Evolutionary conservation across 257 asterid genomes (phyloP).

Genomic region (Gardenia jasminoides): DNA sequence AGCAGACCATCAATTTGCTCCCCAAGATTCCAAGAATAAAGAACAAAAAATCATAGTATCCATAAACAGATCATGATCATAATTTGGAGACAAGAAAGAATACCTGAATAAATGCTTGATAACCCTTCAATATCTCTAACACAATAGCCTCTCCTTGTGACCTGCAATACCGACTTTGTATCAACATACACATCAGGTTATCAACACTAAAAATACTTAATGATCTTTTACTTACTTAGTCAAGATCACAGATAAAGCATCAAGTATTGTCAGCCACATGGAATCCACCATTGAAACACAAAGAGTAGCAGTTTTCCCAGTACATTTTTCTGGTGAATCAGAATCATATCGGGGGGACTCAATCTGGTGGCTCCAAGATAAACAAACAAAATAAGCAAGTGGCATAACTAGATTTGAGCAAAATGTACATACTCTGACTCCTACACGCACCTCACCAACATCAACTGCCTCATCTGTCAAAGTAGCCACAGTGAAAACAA

Average conservation of each 20-base stretch:
- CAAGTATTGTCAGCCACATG: constrained; percentile 86
- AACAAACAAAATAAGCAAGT: constrained; percentile 28
- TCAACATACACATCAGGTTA: constrained; percentile 23
- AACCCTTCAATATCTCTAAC: constrained; percentile 95
- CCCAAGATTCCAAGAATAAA: not conserved
- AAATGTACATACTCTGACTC: constrained; percentile 8
- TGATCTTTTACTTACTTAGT: constrained; percentile 57
- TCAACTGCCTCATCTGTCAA: constrained; percentile 97
- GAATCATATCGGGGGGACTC: constrained; percentile 87
- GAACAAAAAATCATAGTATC: not conserved
- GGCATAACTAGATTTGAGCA: constrained; percentile 14
- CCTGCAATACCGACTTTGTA: constrained; percentile 39
- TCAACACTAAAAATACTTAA: constrained; percentile 16
- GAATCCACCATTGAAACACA: constrained; percentile 91
- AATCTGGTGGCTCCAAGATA: constrained; percentile 58
- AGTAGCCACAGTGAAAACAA: constrained; percentile 93
- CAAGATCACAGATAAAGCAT: constrained; percentile 87
- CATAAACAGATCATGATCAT: constrained; percentile 9
- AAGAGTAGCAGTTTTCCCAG: constrained; percentile 72
- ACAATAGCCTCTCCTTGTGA: constrained; percentile 99
- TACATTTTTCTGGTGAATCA: constrained; percentile 57
- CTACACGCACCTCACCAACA: constrained; percentile 77
- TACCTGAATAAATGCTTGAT: constrained; percentile 99
- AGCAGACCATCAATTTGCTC: not conserved
- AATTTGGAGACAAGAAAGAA: constrained; percentile 11